phyloP scores from a whole-genome alignment of 2,329 filamentous ascomycete species.

The Colletotrichum liaoningense region DNA sequence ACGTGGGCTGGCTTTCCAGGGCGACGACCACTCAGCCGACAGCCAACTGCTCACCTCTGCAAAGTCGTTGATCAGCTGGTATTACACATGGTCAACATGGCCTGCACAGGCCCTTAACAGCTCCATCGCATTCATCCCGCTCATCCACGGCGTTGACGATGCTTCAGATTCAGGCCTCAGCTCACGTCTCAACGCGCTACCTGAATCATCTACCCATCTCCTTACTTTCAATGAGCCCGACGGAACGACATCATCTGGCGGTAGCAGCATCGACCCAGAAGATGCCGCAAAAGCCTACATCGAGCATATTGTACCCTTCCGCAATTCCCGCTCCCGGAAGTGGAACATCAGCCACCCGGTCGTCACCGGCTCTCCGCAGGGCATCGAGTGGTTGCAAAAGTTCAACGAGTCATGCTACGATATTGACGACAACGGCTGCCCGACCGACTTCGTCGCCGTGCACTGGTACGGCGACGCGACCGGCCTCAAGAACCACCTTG shows the following conservation, averaged over 20 bases:
- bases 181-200: slow-evolving; percentile 42
- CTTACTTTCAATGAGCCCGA: slow-evolving; percentile 57
- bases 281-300: slow-evolving; percentile 53
- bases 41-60: slow-evolving; percentile 48
- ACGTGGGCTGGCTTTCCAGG: slow-evolving; percentile 28
- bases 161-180: slow-evolving; percentile 42
- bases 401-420: slow-evolving; percentile 55
- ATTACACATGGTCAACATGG: slow-evolving; percentile 55
- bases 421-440: slow-evolving; percentile 50
- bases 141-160: slow-evolving; percentile 51
- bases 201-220: slow-evolving; percentile 50
- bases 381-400: slow-evolving; percentile 51
- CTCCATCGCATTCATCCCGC: slow-evolving; percentile 49
- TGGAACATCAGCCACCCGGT: slow-evolving; percentile 55
- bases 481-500: slow-evolving; percentile 50
- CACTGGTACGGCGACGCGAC: slow-evolving; percentile 54
- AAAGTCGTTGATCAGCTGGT: slow-evolving; percentile 53
- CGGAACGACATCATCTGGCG: slow-evolving; percentile 50
- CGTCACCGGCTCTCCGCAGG: slow-evolving; percentile 52
- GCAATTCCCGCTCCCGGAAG: slow-evolving; percentile 34
- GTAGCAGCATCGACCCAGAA: slow-evolving; percentile 50
- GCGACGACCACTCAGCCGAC: slow-evolving; percentile 41
- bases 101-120: slow-evolving; percentile 40
- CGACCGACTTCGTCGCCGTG: slow-evolving; percentile 53
- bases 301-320: slow-evolving; percentile 48